Evolutionary conservation across 1,284 basidiomycete genomes (phyloP), one percentile per base, ranked within the genome.

Genomic region (Heliocybe sulcata): DNA sequence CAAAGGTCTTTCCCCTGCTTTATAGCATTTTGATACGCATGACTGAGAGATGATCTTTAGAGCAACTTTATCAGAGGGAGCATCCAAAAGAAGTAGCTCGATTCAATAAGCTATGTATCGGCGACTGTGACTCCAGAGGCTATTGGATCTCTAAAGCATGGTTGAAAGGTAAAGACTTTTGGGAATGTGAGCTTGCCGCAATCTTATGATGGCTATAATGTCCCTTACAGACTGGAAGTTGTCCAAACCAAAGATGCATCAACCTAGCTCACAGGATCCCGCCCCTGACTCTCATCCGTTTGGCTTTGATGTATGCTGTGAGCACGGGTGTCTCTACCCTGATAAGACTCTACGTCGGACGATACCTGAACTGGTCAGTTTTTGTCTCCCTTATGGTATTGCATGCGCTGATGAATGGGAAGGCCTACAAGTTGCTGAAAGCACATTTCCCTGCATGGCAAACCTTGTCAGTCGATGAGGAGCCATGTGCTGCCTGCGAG

Each of bases 121-220:
- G 73, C 3, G 70, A 70, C 20, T 71, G 72, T 19, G 74, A 76
- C 52, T 69, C 70, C 27, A 59, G 63, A n/a, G 79, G 80, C 11
- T 84, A 76, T 63, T 90, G 85, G 84, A 81, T 92, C 62, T 91
- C 90, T 1, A 89, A 85, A 63, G 65, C 69, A 11, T 92, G 90
- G 90, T 64, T 89, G 2, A 86, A 78, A 77, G 89, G 90, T 87
- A 59, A 55, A 58, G 38, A 49, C 47, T 3, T 29, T 26, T 12
- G 12, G 12, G 29, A 6, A 31, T 31, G 29, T 31, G 29, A 31
- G 61, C 57, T 49, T 6, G 19, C 38, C 23, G 12, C 26, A 51
- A 12, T 23, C 25, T 14, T 31, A n/a, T 20, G 10, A 23, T 26
- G 11, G 12, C 4, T 49, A 26, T 49, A 9, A 25, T 25, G 47